These are phyloP conservation scores for Tetraselmis chui DNA, from an alignment of 139 green algal species.

Conservation along the genomic window DNA sequence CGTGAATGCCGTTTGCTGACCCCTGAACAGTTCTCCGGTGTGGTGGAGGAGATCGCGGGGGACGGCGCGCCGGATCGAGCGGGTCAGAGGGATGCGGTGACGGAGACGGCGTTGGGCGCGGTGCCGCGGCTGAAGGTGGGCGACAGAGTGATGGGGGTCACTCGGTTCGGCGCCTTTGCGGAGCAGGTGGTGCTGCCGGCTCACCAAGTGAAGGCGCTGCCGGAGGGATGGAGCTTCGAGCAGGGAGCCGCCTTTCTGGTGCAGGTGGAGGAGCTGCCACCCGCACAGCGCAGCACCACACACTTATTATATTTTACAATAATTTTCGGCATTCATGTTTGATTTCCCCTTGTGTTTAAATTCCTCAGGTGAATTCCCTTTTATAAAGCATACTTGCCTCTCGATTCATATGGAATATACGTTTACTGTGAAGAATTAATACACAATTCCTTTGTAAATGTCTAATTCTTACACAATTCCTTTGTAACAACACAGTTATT, in stretches of 20 bases:
- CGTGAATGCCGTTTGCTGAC: too few species aligned
- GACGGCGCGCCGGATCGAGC: neutral
- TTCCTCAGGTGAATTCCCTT: too few species aligned
- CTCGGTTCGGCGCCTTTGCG: conserved; percentile 32
- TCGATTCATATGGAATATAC: too few species aligned
- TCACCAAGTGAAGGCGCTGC: conserved; percentile 21
- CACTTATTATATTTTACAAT: too few species aligned
- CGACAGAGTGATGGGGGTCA: conserved; percentile 31
- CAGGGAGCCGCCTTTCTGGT: conserved; percentile 30
- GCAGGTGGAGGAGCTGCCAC: conserved; percentile 16
- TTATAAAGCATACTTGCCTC: too few species aligned
- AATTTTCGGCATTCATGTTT: too few species aligned
- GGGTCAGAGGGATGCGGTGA: neutral
- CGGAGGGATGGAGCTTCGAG: conserved; percentile 20
- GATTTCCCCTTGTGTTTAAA: too few species aligned
- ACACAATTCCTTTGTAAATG: too few species aligned
- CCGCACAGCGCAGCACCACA: neutral
- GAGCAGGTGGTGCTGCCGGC: conserved; percentile 12
- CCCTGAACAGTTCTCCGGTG: conserved; percentile 24
- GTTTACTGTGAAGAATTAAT: too few species aligned
- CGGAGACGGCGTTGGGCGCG: neutral
- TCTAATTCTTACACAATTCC: too few species aligned
- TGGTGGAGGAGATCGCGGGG: conserved; percentile 6
- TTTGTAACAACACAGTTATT: too few species aligned
- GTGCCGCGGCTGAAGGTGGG: conserved; percentile 10